phyloP scores from a whole-genome alignment of 176 grass and related monocot genomes.

The Metroxylon sagu region DNA sequence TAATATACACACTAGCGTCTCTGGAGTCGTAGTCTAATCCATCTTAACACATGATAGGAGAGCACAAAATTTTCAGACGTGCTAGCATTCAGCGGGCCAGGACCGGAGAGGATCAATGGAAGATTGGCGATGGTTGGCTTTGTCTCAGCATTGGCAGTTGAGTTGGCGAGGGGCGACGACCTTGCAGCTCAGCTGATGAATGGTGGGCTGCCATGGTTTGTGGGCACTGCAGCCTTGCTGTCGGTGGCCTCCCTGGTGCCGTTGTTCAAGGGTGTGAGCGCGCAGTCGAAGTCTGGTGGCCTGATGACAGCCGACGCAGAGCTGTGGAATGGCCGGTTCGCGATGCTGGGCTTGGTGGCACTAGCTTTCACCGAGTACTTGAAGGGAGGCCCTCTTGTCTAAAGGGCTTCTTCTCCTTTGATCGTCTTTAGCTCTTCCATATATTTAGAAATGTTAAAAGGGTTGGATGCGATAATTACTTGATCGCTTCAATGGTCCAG shows the following conservation, averaged over 20 bases:
- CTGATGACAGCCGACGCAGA: constrained; percentile 53
- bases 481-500: too few species aligned
- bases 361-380: constrained; percentile 76
- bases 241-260: constrained; percentile 60
- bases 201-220: constrained; percentile 42
- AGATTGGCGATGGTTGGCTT: constrained; percentile 66
- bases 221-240: constrained; percentile 22
- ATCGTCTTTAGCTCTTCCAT: too few species aligned
- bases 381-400: constrained; percentile 56
- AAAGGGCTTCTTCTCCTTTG: too few species aligned
- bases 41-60: neutral
- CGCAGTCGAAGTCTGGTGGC: constrained; percentile 20
- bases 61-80: constrained; percentile 33
- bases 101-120: constrained; percentile 65
- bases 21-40: too few species aligned
- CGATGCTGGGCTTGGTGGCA: constrained; percentile 79
- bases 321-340: constrained; percentile 81
- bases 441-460: too few species aligned
- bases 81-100: constrained; percentile 60
- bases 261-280: constrained; percentile 45
- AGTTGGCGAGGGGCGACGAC: constrained; percentile 31
- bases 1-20: too few species aligned
- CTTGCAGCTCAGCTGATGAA: constrained; percentile 31
- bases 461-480: too few species aligned
- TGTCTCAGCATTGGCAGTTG: constrained; percentile 49